A percentile compares a stretch with the other conserved stretches of the same genome.
Evolutionary conservation across 2,329 filamentous ascomycete genomes (phyloP).

Genomic region (Talaromyces marneffei): DNA sequence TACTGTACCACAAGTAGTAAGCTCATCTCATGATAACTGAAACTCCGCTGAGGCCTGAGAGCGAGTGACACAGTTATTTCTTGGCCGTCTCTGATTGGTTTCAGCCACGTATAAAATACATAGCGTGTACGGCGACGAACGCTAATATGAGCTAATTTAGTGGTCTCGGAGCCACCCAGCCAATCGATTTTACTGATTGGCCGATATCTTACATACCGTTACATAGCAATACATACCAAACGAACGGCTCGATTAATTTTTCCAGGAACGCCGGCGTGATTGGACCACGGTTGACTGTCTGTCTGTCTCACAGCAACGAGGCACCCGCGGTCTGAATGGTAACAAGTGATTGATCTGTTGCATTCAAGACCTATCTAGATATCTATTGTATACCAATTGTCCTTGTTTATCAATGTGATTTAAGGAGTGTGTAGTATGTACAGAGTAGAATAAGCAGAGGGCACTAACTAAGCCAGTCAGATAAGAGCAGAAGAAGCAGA

Average conservation of each 20-base stretch:
- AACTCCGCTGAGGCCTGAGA: background rate
- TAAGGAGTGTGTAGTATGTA: background rate
- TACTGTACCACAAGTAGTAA: too few relatives aligned
- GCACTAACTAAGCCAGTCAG: background rate
- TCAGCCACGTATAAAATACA: background rate
- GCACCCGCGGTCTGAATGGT: background rate
- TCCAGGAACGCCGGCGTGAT: background rate
- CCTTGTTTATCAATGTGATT: too few relatives aligned
- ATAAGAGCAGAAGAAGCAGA: background rate
- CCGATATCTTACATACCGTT: background rate
- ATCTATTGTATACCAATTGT: background rate
- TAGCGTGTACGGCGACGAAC: background rate
- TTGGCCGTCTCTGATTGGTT: background rate
- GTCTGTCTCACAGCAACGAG: background rate
- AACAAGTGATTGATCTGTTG: background rate
- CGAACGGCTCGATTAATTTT: background rate
- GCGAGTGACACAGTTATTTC: background rate
- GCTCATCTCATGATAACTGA: background rate
- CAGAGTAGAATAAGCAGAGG: background rate
- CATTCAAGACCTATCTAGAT: background rate
- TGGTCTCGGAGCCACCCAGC: background rate
- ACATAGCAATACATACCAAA: background rate
- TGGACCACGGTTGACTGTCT: background rate
- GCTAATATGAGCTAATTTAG: background rate
- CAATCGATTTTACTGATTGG: background rate